These are phyloP conservation scores for Arthrobotrys musiformis DNA, from an alignment of 2,329 filamentous ascomycete genomes.

Conservation along the genomic window DNA sequence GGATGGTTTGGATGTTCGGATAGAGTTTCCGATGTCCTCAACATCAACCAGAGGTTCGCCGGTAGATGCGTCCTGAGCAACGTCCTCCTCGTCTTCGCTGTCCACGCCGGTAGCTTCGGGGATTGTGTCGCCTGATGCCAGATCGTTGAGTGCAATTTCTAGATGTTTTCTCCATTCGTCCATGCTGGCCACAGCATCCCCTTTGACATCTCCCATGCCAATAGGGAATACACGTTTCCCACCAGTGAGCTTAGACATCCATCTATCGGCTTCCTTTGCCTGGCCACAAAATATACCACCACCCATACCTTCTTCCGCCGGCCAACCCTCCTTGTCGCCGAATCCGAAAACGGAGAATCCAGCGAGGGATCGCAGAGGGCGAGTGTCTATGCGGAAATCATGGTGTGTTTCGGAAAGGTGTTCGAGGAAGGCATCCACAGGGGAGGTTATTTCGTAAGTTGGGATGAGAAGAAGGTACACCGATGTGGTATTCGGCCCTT, in stretches of 20 bases:
- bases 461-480: slow-evolving; percentile 89
- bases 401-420: slow-evolving; percentile 92
- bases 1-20: slow-evolving; percentile 64
- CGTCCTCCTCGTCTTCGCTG: slow-evolving; percentile 55
- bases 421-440: slow-evolving; percentile 85
- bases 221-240: slow-evolving; percentile 79
- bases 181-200: slow-evolving; percentile 69
- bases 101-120: slow-evolving; percentile 58
- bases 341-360: slow-evolving; percentile 96
- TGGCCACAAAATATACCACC: slow-evolving; percentile 76
- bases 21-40: slow-evolving; percentile 59
- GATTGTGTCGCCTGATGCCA: slow-evolving; percentile 49
- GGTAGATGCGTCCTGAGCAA: slow-evolving; percentile 54
- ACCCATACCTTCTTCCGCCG: slow-evolving; percentile 80
- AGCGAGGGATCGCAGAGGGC: slow-evolving; percentile 77
- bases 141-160: slow-evolving; percentile 74
- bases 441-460: slow-evolving; percentile 94
- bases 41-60: slow-evolving; percentile 58
- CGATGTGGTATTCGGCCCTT: slow-evolving; percentile 67
- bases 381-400: slow-evolving; percentile 95
- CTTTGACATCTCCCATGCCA: slow-evolving; percentile 79
- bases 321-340: slow-evolving; percentile 91
- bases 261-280: slow-evolving; percentile 87
- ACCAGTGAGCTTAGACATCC: slow-evolving; percentile 94
- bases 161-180: slow-evolving; percentile 82